phyloP scores from a whole-genome alignment of 78 protist genomes.

The Dictyostelium firmibasis region DNA sequence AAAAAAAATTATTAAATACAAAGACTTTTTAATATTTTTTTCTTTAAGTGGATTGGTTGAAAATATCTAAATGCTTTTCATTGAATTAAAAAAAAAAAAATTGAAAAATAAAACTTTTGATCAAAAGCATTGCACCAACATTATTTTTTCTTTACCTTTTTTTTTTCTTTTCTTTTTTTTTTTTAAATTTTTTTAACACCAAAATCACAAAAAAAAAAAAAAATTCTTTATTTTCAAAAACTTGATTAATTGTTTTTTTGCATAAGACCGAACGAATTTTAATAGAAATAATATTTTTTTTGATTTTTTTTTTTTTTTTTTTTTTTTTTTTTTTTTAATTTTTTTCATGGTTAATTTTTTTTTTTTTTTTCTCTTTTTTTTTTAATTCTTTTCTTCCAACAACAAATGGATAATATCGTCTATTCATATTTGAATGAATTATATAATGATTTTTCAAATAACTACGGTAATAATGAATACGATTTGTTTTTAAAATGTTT shows the following conservation, averaged over 20 bases:
- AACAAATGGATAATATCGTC: neutral
- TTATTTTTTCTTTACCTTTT: no score
- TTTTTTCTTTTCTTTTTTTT: no score
- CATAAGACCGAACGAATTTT: neutral
- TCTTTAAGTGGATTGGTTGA: no score
- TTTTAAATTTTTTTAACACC: no score
- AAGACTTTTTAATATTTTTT: no score
- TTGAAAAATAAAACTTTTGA: no score
- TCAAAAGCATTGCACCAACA: no score
- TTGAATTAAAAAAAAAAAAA: no score
- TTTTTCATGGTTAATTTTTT: neutral
- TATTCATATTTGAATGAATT: neutral
- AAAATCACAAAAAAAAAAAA: no score
- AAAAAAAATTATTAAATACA: no score
- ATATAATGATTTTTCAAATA: neutral
- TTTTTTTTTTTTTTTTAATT: neutral
- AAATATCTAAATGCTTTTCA: no score
- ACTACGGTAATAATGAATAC: neutral
- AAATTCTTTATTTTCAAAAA: no score
- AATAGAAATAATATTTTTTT: neutral
- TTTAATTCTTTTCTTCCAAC: neutral
- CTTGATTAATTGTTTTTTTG: neutral
- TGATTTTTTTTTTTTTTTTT: neutral
- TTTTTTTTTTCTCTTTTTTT: neutral
- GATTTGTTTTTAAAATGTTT: neutral